Conservation (phyloP, 176 grass and related monocot genomes). For the Carex myosuroides region DNA sequence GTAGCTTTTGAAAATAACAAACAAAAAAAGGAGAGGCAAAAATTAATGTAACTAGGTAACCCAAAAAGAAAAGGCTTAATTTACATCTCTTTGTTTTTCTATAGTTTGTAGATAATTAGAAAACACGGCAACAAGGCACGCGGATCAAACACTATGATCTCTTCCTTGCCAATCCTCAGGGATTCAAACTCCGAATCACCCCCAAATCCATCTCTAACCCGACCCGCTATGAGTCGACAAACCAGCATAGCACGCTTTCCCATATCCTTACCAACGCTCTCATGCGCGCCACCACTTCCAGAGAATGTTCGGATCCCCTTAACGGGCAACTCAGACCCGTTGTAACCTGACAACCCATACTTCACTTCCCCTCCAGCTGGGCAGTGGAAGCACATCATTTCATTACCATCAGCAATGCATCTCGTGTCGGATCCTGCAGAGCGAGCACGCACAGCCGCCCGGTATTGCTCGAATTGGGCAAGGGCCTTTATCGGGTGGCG, state of each 20-base stretch:
- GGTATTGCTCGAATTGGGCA: slow-evolving; percentile 14
- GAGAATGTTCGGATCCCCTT: slow-evolving; percentile 18
- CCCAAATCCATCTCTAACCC: slow-evolving; percentile 11
- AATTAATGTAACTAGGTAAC: neutral
- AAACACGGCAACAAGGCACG: slow-evolving; percentile 24
- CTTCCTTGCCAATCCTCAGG: slow-evolving; percentile 3
- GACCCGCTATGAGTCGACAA: slow-evolving; percentile 23
- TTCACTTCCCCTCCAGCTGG: neutral
- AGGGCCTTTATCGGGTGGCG: slow-evolving; percentile 12
- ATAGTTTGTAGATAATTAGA: slow-evolving; percentile 27
- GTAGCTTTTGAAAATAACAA: neutral
- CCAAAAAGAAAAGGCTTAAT: neutral
- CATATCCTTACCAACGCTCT: neutral
- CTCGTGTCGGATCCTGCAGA: slow-evolving; percentile 5
- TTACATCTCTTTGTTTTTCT: slow-evolving; percentile 1
- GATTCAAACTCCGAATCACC: slow-evolving; percentile 3
- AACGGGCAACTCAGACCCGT: neutral
- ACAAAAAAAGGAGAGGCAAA: neutral
- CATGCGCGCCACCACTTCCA: slow-evolving; percentile 21
- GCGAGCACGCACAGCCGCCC: neutral
- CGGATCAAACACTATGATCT: slow-evolving; percentile 27
- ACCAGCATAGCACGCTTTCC: slow-evolving; percentile 21
- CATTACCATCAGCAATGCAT: slow-evolving; percentile 14
- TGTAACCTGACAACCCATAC: neutral
- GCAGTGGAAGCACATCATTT: slow-evolving; percentile 13